Percentiles rank a stretch among this genome's conserved stretches.
phyloP scores from a whole-genome alignment of 73 alveolate species.

The Paramecium tetraurelia region DNA sequence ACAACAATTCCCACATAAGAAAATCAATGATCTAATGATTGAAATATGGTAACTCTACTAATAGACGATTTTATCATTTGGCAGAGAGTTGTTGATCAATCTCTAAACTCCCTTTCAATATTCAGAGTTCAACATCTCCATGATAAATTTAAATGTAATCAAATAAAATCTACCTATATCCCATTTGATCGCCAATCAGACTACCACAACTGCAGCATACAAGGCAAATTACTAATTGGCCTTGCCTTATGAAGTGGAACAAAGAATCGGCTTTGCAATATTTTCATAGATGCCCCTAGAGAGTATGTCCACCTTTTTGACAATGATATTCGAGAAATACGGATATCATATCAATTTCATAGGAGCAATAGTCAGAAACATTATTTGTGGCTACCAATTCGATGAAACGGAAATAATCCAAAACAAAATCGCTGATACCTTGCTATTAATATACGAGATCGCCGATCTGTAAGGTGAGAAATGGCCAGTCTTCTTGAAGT shows the following conservation, averaged over 20 bases:
- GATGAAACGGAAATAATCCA: not conserved
- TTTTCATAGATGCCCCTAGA: not conserved
- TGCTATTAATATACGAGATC: not conserved
- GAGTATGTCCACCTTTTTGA: not conserved
- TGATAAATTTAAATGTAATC: not conserved
- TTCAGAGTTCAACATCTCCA: not conserved
- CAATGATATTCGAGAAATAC: not conserved
- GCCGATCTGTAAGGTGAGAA: not conserved
- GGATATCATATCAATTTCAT: constrained; percentile 11
- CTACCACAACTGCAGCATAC: not conserved
- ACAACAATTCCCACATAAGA: not conserved
- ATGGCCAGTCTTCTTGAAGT: not conserved
- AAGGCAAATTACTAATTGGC: not conserved
- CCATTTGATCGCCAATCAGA: not conserved
- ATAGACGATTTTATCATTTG: not conserved
- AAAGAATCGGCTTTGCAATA: not conserved
- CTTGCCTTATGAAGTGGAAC: not conserved
- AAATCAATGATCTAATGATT: not conserved
- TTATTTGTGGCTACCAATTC: not conserved
- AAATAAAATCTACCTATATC: not conserved
- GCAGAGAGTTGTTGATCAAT: constrained; percentile 32
- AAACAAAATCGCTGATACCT: not conserved
- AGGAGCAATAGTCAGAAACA: not conserved
- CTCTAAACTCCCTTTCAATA: not conserved
- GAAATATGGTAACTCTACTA: not conserved